Conservation (phyloP, 495 filamentous ascomycete genomes). For the Podospora pseudopauciseta region DNA sequence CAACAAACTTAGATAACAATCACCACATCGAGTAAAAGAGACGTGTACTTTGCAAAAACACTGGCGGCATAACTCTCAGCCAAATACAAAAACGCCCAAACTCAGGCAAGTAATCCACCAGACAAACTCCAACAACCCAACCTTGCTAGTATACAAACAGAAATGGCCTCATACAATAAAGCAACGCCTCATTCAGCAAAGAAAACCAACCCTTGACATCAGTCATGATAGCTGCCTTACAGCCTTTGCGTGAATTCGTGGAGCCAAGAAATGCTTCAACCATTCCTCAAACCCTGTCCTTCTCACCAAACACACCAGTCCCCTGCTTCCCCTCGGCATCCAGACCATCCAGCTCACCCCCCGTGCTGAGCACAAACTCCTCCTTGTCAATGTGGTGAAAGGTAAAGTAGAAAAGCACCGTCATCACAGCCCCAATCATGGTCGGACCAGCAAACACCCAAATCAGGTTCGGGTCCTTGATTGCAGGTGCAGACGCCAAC, state of each 20-base stretch:
- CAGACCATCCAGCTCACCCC: neutral
- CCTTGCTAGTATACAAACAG: neutral
- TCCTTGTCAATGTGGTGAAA: constrained; percentile 51
- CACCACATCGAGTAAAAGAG: neutral
- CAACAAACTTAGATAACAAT: neutral
- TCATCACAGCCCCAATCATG: constrained; percentile 44
- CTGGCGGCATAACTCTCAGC: neutral
- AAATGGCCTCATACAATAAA: neutral
- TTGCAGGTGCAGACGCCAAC: constrained; percentile 55
- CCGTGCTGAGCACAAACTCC: constrained; percentile 38
- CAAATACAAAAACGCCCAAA: neutral
- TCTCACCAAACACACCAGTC: neutral
- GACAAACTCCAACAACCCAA: neutral
- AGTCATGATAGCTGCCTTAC: neutral
- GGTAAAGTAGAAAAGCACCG: constrained; percentile 48
- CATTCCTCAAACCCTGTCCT: neutral
- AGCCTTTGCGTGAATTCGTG: neutral
- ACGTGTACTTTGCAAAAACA: neutral
- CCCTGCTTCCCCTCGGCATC: neutral
- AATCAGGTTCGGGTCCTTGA: constrained; percentile 58
- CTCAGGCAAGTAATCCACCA: neutral
- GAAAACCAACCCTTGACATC: neutral
- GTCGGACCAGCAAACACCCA: constrained; percentile 53
- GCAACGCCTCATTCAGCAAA: neutral
- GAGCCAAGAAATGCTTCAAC: no score